Conservation (phyloP, 1,139 yeast species). For the Sugiyamaella grinbergsii region DNA sequence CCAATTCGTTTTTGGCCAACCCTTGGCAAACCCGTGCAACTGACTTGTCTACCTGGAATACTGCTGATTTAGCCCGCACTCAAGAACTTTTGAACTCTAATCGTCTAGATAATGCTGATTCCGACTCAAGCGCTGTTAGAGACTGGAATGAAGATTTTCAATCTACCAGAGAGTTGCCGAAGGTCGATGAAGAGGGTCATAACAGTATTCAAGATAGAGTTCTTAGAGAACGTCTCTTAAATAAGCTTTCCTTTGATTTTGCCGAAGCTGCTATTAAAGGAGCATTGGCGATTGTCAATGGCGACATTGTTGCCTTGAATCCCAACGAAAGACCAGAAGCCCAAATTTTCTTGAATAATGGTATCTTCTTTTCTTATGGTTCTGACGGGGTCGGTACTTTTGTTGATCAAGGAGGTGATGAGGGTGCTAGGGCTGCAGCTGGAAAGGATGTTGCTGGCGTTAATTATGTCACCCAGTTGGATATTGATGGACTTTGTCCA, state of each 20-base stretch:
- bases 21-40: slow-evolving; percentile 71
- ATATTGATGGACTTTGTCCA: slow-evolving; percentile 64
- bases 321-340: slow-evolving; percentile 62
- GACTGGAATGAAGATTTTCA: slow-evolving; percentile 96
- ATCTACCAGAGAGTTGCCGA: slow-evolving; percentile 71
- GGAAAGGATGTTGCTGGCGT: slow-evolving; percentile 78
- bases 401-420: slow-evolving; percentile 71
- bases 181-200: slow-evolving; percentile 31
- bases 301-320: slow-evolving; percentile 77
- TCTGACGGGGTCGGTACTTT: slow-evolving; percentile 72
- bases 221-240: slow-evolving; percentile 72
- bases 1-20: slow-evolving; percentile 58
- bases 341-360: slow-evolving; percentile 74
- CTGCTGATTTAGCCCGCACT: slow-evolving; percentile 63
- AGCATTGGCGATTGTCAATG: slow-evolving; percentile 73
- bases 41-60: slow-evolving; percentile 32
- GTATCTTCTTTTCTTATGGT: slow-evolving; percentile 84
- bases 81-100: slow-evolving; percentile 44
- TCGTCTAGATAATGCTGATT: slow-evolving; percentile 16
- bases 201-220: slow-evolving; percentile 63
- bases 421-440: slow-evolving; percentile 81
- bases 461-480: slow-evolving; percentile 66
- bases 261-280: slow-evolving; percentile 75
- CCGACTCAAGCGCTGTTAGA: slow-evolving; percentile 44
- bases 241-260: slow-evolving; percentile 76